Base-by-base conservation (phyloP, 73 alveolate genomes). In the Symbiodinium pilosum region DNA sequence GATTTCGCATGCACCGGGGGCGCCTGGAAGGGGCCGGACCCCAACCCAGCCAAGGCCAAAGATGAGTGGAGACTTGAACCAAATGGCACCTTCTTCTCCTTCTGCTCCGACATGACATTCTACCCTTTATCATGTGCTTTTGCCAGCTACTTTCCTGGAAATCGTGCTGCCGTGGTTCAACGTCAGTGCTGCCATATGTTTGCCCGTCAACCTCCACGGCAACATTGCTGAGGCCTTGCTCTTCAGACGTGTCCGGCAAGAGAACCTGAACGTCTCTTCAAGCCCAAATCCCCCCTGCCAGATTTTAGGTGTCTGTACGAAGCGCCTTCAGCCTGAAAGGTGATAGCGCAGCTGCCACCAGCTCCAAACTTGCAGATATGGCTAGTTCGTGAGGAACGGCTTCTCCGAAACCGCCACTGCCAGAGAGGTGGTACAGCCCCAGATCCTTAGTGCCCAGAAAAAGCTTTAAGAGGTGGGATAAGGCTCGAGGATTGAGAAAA, bases 191-290 rank as follows among this genome's bases (percentile, higher is more conserved):
- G 16, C 81, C 81, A 38, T 64, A 28, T 32, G 38, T 28, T 38
- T 3, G 12, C 12, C 34, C 81, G 38, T 64, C 81, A n/a, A 64
- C 81, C 30, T 64, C 81, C 38, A 64, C 81, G 34, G 18, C 7
- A 38, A 64, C 81, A 64, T 38, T 38, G 34, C 81, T 64, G 38
- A 64, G 81, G 81, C 81, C 81, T 64, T 64, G 81, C 81, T 64
- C 81, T 64, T 64, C 41, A 28, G 24, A 38, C 81, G 81, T 28
- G 81, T 64, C 81, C 1, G 81, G 81, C 32, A 64, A 38, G 39
- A 64, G 81, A 20, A 64, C 81, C 81, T 64, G 81, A 64, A 26
- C 30, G 59, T 14, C 59, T 47, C 59, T 9, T 6, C 16, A n/a
- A n/a, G 81, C 24, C 30, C 38, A 4, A 64, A 7, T 47, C n/a